Evolutionary conservation across 306 rosid species (phyloP).

Genomic region (Begonia loranthoides): DNA sequence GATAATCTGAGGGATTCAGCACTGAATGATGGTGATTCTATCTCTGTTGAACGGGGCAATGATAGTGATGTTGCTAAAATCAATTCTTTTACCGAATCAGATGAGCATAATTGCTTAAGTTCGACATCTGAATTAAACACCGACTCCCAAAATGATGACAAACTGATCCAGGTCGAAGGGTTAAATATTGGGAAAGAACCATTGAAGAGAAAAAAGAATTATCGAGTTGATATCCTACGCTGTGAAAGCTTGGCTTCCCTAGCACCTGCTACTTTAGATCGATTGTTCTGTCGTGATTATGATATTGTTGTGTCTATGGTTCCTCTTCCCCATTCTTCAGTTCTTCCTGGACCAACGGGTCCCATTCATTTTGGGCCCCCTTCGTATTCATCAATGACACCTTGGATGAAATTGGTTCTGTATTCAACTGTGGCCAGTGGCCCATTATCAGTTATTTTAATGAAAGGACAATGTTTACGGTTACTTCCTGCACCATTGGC

Average conservation of each 20-base stretch:
- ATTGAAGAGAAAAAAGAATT: constrained; percentile 46
- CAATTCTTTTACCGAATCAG: constrained; percentile 22
- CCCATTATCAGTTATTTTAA: constrained; percentile 78
- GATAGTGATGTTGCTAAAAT: constrained; percentile 23
- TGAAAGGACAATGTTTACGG: constrained; percentile 90
- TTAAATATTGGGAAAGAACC: constrained; percentile 44
- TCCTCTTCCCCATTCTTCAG: constrained; percentile 81
- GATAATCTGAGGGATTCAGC: constrained; percentile 22
- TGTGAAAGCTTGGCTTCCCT: constrained; percentile 98
- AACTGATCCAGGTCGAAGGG: constrained; percentile 26
- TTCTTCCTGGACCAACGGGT: constrained; percentile 76
- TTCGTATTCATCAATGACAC: constrained; percentile 81
- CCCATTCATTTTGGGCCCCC: constrained; percentile 97
- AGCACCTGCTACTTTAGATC: constrained; percentile 66
- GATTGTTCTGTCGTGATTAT: constrained; percentile 84
- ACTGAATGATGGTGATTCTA: constrained; percentile 25
- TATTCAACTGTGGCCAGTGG: constrained; percentile 70
- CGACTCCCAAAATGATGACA: constrained; percentile 26
- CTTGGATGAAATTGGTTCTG: constrained; percentile 95
- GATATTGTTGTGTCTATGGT: constrained; percentile 79
- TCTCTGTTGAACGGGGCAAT: constrained; percentile 25
- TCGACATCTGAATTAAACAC: constrained; percentile 24
- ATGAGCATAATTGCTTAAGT: constrained; percentile 17
- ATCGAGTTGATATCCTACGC: constrained; percentile 79
- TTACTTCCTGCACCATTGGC: constrained; percentile 94